These are phyloP conservation scores for Macrophomina tecta DNA, from an alignment of 2,329 filamentous ascomycete species.

Conservation along the genomic window DNA sequence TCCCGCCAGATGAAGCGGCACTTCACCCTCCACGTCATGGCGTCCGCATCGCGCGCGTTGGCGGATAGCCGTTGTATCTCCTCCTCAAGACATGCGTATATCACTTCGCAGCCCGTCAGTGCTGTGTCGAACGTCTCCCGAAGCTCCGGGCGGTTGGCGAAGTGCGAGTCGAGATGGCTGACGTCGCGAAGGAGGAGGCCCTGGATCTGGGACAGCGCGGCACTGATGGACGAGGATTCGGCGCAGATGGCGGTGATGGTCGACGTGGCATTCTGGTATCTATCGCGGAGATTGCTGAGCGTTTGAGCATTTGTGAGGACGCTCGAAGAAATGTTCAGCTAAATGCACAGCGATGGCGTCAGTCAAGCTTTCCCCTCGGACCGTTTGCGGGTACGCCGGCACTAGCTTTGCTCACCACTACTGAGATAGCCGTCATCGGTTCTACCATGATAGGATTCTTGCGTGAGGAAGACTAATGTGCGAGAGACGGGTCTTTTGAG, in stretches of 20 bases:
- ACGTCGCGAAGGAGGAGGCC: conserved; percentile 38
- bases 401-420: background rate
- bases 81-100: conserved; percentile 42
- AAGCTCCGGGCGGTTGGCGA: conserved; percentile 39
- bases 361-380: background rate
- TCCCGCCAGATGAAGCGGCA: conserved; percentile 42
- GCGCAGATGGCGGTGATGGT: conserved; percentile 43
- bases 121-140: conserved; percentile 41
- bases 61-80: conserved; percentile 37
- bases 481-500: background rate
- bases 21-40: conserved; percentile 35
- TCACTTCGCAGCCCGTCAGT: conserved; percentile 41
- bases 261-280: conserved; percentile 40
- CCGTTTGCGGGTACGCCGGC: background rate
- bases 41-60: conserved; percentile 34
- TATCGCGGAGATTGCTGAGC: conserved; percentile 39
- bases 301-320: conserved; percentile 40
- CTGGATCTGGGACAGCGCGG: conserved; percentile 41
- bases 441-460: conserved; percentile 1
- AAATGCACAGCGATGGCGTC: background rate
- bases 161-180: conserved; percentile 6
- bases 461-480: background rate
- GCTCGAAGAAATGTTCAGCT: conserved; percentile 35
- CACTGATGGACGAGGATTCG: conserved; percentile 43
- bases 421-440: background rate